Evolutionary conservation across 108 stramenopile species (phyloP), one percentile per base, ranked within the genome.

Genomic region (Discostella pseudostelligera): DNA sequence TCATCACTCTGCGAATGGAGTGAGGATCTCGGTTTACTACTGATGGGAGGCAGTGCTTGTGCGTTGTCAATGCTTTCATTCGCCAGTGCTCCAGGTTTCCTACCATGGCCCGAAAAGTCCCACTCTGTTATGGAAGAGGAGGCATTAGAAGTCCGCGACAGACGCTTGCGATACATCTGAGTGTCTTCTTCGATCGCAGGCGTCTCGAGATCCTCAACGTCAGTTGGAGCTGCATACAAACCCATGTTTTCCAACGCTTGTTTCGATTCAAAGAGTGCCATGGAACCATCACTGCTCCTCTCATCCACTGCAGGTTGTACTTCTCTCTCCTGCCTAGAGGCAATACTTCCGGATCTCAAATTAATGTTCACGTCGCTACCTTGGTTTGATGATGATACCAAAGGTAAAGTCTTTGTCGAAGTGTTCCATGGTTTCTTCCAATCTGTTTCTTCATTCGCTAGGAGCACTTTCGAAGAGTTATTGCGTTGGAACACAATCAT

Each of bases 401-500:
- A 25, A 37, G 14, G 24, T 24, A 26, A 16, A 3, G 59, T 56
- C 40, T 42, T 59, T 25, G 53, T 17, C 21, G 53, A 39, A 39
- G 65, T 66, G 50, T 49, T 61, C 74, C 74, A 75, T 8, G 74
- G 74, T 29, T 62, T 75, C 14, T 55, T 60, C 10, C 55, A 46
- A 51, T 75, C 62, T 16, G 58, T 68, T 45, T 75, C 67, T 25
- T 46, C 56, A 39, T 35, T 63, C 20, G 45, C 36, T 48, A 32
- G 43, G 28, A 46, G 28, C 44, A 5, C 28, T 43, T 45, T 39
- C 53, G 58, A 65, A 11, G 63, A 39, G 11, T 8, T 65, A 26
- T 49, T 54, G 10, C 47, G 35, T 29, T 62, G 42, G 36, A 44
- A 45, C 32, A 47, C 29, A 50, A 62, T 32, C 35, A 39, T 43